Percentiles rank a stretch among this genome's conserved stretches.
Evolutionary conservation across 2,329 filamentous ascomycete species (phyloP).

Genomic region (Ophiostoma ulmi): DNA sequence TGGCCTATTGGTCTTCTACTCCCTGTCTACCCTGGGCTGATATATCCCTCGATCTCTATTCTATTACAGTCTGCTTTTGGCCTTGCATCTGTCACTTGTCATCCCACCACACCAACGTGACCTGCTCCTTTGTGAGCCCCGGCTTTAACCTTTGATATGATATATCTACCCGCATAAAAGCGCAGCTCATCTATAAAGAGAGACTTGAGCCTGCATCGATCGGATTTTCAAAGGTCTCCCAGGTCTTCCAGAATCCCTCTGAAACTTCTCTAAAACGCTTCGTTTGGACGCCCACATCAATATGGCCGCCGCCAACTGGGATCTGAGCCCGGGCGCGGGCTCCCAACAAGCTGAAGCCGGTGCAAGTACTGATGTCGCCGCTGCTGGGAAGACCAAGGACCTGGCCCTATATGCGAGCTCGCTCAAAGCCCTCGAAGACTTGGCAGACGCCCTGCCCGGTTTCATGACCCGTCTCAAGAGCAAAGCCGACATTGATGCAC

Average conservation of each 20-base stretch:
- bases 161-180: not conserved
- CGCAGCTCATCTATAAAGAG: not conserved
- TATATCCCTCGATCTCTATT: constrained; percentile 3
- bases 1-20: too few species aligned
- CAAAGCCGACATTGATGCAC: constrained; percentile 82
- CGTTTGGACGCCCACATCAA: not conserved
- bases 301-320: constrained; percentile 25
- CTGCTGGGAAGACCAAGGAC: not conserved
- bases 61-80: not conserved
- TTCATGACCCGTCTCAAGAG: constrained; percentile 51
- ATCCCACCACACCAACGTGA: not conserved
- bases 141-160: not conserved
- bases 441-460: constrained; percentile 17
- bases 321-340: constrained; percentile 24
- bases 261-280: not conserved
- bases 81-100: not conserved
- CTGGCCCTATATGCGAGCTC: constrained; percentile 9
- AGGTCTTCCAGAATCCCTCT: not conserved
- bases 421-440: constrained; percentile 24
- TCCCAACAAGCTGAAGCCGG: not conserved
- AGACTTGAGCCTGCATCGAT: not conserved
- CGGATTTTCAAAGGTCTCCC: not conserved
- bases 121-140: not conserved
- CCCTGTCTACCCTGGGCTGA: not conserved
- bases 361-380: not conserved